Evolutionary conservation across 73 alveolate genomes (phyloP).

Genomic region (Paramecium octaurelia): DNA sequence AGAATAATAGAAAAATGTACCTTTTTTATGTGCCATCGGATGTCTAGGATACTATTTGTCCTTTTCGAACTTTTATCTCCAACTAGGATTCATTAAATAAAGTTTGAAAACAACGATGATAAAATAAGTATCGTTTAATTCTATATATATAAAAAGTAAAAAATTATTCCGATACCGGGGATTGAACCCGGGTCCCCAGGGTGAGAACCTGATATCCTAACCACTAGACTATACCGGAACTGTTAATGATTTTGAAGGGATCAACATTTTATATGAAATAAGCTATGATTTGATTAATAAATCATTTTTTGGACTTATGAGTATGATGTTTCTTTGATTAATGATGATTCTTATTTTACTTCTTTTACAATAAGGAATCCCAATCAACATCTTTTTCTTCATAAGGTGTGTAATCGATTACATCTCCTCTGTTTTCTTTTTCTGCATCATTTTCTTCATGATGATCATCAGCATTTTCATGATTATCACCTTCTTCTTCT

Average conservation of each 20-base stretch:
- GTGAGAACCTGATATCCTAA: conserved; percentile 54
- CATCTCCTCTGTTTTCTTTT: background rate
- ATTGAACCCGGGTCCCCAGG: conserved; percentile 57
- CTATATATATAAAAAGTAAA: background rate
- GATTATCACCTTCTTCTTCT: background rate
- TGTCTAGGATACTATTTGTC: background rate
- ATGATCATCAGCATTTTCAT: background rate
- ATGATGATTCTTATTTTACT: background rate
- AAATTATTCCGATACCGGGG: conserved; percentile 53
- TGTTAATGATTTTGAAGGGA: background rate
- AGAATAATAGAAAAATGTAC: background rate
- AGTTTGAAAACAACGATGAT: background rate
- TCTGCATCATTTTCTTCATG: background rate
- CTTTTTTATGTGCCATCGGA: conserved; percentile 22
- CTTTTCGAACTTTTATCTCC: background rate
- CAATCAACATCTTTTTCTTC: background rate
- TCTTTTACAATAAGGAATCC: background rate
- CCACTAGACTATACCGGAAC: conserved; percentile 52
- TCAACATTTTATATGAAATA: background rate
- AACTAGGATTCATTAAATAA: background rate
- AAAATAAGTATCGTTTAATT: background rate
- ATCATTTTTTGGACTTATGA: conserved; percentile 12
- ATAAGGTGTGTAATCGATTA: conserved; percentile 28
- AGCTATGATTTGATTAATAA: background rate
- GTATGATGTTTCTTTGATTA: background rate